These are phyloP conservation scores for Rhododendron ferrugineum DNA, from an alignment of 148 eudicot species.

Conservation along the genomic window DNA sequence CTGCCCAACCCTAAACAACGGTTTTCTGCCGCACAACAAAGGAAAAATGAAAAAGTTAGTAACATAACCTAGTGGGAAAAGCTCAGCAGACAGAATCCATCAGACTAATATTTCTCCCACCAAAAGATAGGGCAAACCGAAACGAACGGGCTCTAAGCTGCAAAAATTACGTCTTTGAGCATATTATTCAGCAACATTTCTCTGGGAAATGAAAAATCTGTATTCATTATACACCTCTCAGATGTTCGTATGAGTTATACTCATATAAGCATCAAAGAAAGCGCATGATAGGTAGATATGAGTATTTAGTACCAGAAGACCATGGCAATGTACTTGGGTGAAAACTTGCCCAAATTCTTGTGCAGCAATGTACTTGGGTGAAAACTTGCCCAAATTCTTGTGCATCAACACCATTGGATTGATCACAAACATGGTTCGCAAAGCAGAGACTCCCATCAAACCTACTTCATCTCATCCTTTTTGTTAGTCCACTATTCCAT, in stretches of 20 bases:
- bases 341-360: not conserved
- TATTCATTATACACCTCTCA: not conserved
- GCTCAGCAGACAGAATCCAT: not conserved
- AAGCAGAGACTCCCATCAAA: not conserved
- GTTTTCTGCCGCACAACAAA: conserved; percentile 48
- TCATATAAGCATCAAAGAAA: not conserved
- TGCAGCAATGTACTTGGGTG: not conserved
- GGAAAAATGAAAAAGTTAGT: not conserved
- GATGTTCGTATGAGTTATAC: not conserved
- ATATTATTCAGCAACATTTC: not conserved
- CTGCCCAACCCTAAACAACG: conserved; percentile 39
- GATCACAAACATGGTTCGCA: not conserved
- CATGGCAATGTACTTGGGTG: not conserved
- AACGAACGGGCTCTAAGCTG: not conserved
- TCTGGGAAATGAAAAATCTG: not conserved
- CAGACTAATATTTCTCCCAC: not conserved
- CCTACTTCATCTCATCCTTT: not conserved
- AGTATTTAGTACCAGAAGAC: not conserved
- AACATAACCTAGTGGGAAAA: not conserved
- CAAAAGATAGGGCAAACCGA: not conserved
- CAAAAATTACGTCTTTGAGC: not conserved
- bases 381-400: not conserved
- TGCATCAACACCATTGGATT: not conserved
- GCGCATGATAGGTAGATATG: not conserved
- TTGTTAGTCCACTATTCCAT: not conserved